Base-by-base conservation (phyloP, 176 grass and related monocot genomes). In the Coix lacrymajobi region DNA sequence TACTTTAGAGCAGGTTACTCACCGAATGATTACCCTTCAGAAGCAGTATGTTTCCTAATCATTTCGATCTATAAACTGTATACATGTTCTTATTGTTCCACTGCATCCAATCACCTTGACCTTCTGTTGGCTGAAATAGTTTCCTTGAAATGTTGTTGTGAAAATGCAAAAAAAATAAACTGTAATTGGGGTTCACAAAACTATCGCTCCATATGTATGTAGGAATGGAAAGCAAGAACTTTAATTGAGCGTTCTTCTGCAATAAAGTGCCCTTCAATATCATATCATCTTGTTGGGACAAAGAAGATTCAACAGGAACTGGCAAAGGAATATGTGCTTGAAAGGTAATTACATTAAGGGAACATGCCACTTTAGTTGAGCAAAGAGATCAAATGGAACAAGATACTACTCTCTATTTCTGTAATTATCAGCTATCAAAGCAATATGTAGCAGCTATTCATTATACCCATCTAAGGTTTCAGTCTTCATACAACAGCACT, bases 1-100 rank as follows among this genome's bases (percentile, higher is more conserved):
- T 93, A 93, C 70, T 90, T 93, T 49, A 84, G 87, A 76, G 87
- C 91, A 52, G 91, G 91, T 33, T 93, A 93, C 44, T 85, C 87
- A 75, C 91, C 91, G 29, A 78, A 81, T 20, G 87, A 93, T 69
- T 93, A 93, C 80, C 87, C 85, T 85, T 93, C 91, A 38, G 91
- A 90, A 75, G 39, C 67, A 16, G 91, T 93, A 82, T 31, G 87
- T 66, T 29, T 76, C n/a, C 16, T 36, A 24, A 25, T 80, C 29
- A n/a, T 66, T 73, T 77, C 16, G 1, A 54, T 45, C 22, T 37
- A 78, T 38, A 30, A 65, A 33, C 13, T 32, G 14, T 32, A 16
- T 65, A 65, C 25, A 26, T 63, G 19, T 43, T 29, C 28, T 41
- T 41, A 52, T n/a, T 70, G 14, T 37, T 48, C 19, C 33, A 22